A percentile compares a stretch with the other conserved stretches of the same genome.
phyloP scores from a whole-genome alignment of 2,329 filamentous ascomycete species.

The Fusarium virguliforme region DNA sequence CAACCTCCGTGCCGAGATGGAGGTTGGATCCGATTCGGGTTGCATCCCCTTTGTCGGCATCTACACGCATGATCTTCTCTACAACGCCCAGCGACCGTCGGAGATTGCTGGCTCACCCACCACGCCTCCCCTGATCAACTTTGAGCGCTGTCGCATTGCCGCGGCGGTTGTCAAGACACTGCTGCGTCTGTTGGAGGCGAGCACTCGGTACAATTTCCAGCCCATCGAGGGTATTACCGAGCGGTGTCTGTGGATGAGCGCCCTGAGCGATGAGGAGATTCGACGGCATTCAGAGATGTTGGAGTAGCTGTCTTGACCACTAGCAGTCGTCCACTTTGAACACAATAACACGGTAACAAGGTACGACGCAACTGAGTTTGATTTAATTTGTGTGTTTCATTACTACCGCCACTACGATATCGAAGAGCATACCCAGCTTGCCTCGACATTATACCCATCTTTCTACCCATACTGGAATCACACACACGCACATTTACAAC shows the following conservation, averaged over 20 bases:
- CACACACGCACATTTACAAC: constrained; percentile 4
- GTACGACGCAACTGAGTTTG: constrained; percentile 42
- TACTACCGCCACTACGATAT: constrained; percentile 18
- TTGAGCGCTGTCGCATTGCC: constrained; percentile 84
- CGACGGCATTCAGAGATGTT: constrained; percentile 67
- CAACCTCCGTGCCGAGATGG: constrained; percentile 85
- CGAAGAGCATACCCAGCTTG: constrained; percentile 44
- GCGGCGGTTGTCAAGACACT: constrained; percentile 86
- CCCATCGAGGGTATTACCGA: constrained; percentile 84
- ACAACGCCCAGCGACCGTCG: constrained; percentile 84
- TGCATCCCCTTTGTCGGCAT: constrained; percentile 89
- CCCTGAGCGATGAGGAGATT: constrained; percentile 83
- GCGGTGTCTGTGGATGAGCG: constrained; percentile 88
- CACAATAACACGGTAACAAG: constrained; percentile 27
- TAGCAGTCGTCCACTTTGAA: constrained; percentile 7
- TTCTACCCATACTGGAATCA: constrained; percentile 26
- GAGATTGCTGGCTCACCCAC: constrained; percentile 79
- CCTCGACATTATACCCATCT: constrained; percentile 39
- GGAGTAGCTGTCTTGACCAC: constrained; percentile 54
- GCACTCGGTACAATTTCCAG: constrained; percentile 80
- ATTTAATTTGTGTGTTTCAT: constrained; percentile 37
- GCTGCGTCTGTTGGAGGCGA: constrained; percentile 83
- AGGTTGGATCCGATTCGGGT: constrained; percentile 75
- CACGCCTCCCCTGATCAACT: constrained; percentile 82
- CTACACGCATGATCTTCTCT: constrained; percentile 87